Base-by-base conservation (phyloP, 1,139 yeast genomes). In the Magnusiomyces sp. region DNA sequence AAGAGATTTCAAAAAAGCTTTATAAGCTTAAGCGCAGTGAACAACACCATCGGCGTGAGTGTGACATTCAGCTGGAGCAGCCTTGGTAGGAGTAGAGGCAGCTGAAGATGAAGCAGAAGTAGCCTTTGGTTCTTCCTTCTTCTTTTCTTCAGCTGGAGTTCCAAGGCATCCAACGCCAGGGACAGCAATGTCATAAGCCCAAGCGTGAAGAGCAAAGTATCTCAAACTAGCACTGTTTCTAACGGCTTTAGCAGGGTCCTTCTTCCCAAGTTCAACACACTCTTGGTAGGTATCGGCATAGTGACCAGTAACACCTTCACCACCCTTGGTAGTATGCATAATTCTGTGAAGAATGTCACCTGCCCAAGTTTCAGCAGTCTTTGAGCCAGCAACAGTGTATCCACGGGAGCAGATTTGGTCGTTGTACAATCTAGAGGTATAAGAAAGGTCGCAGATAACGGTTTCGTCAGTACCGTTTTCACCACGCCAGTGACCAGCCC, bases 401-500 rank as follows among this genome's bases (percentile, higher is more conserved):
- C 50, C 50, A 43, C 19, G 62, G 46, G 50, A 64, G 61, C 52
- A 64, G 41, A 46, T 36, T 53, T 64, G 64, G 19, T 57, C 36
- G 32, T 62, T 57, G 45, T 47, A 57, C 13, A 46, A 36, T 51
- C 62, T 60, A 19, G 55, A 23, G 16, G 51, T 50, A 55, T 54
- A 63, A 34, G 66, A 59, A 9, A 55, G 52, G 42, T 61, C 63
- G 17, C 58, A 67, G 47, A 67, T 59, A 32, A 65, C 69, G 11
- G 68, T 69, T n/a, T n/a, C n/a, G 46, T 67, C 63, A 2, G 67
- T 56, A 17, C 58, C 68, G 49, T 67, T 66, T 33, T 59, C 63
- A 46, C 72, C 69, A 60, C 71, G 63, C 66, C 66, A 62, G 48
- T 69, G 69, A 16, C 68, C 68, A 11, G 45, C 7, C 9, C 13